Evolutionary conservation across 1,284 basidiomycete species (phyloP), one percentile per base, ranked within the genome.

Genomic region (Puccinia novopanici): DNA sequence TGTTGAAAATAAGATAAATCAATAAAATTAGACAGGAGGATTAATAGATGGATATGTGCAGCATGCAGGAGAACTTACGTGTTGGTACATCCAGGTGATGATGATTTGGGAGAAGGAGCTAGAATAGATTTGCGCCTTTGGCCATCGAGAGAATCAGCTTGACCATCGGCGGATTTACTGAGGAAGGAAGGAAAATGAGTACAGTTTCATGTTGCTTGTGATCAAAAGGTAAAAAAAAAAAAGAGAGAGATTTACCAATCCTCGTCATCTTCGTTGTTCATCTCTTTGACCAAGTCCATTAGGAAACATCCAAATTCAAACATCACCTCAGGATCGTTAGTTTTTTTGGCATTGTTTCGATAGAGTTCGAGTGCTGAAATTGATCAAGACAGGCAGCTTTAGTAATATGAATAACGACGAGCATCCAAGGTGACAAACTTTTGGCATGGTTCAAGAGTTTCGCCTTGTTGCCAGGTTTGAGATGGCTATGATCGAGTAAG

Each of bases 231-330:
- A n/a, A n/a, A n/a, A n/a, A n/a, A n/a, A n/a, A n/a, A n/a, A n/a
- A n/a, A n/a, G n/a, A 57, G 22, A 81, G 82, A 27, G 61, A 48
- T 45, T 71, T 40, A 82, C 82, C 75, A 72, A 59, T 77, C 72
- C 34, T 77, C 75, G 19, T 48, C 82, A 82, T 30, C 82, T 81
- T 54, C 82, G 57, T 37, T 82, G 55, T 81, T 83, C 82, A 85
- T 84, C 30, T 85, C 84, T 81, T 84, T 86, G 68, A 84, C 83
- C 50, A 95, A 93, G 85, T 98, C 97, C 84, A 99, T 92, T 92
- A 98, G 95, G 88, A 99, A 98, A 19, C 96, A 94, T 74, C 95
- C 94, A 84, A 99, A 96, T 86, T 99, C 96, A 87, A 96, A 99
- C 86, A 96, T 96, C 81, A 98, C 88, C 85, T 97, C 93, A 0